Conservation (phyloP, 495 filamentous ascomycete species). For the Penicillium dipodomyicola region DNA sequence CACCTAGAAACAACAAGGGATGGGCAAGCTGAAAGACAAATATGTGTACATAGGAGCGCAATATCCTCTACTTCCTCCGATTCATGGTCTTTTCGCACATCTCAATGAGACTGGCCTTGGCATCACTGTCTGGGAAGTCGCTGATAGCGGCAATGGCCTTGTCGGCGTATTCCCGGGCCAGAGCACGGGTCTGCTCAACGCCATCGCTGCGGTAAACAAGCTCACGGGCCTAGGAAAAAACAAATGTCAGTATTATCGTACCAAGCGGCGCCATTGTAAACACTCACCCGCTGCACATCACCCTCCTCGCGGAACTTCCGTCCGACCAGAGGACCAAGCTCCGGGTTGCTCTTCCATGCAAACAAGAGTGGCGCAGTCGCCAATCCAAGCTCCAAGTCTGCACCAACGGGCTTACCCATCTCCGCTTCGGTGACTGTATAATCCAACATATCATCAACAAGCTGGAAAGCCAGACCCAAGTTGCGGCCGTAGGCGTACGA, state of each 20-base stretch:
- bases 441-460: conserved; percentile 98
- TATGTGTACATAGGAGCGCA: conserved; percentile 29
- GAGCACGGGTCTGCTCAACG: conserved; percentile 80
- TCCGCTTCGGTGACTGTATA: conserved; percentile 83
- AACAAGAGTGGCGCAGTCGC: conserved; percentile 95
- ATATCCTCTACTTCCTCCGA: conserved; percentile 65
- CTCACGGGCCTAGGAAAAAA: conserved; percentile 65
- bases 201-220: conserved; percentile 80
- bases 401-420: conserved; percentile 91
- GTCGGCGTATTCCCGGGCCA: conserved; percentile 87
- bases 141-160: conserved; percentile 81
- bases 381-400: conserved; percentile 88
- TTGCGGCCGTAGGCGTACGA: conserved; percentile 92
- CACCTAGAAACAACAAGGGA: conserved; percentile 10
- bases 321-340: conserved; percentile 84
- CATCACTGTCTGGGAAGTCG: conserved; percentile 84
- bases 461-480: conserved; percentile 89
- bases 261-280: neutral
- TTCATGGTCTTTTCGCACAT: conserved; percentile 93
- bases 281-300: conserved; percentile 75
- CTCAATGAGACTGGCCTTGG: conserved; percentile 83
- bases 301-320: conserved; percentile 83
- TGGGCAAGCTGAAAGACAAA: conserved; percentile 13
- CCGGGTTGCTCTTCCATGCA: conserved; percentile 87
- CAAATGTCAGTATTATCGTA: neutral